A percentile compares a stretch with the other conserved stretches of the same genome.
Conservation (phyloP, 2,329 filamentous ascomycete genomes). For the Teratosphaeria destructans region DNA sequence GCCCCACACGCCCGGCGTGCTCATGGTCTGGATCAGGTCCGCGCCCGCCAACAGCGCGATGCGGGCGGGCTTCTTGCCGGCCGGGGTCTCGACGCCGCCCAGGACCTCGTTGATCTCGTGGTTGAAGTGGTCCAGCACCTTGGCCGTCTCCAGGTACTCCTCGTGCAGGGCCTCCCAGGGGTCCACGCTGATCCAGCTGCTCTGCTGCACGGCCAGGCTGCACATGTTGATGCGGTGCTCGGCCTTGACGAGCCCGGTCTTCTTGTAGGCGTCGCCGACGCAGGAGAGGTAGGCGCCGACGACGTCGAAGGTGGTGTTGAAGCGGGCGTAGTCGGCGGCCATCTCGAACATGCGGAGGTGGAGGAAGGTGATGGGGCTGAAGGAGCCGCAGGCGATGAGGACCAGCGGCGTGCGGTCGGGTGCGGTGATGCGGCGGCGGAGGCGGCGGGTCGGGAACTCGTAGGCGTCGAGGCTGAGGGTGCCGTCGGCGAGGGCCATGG, state of each 20-base stretch:
- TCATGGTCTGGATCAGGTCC: conserved; percentile 43
- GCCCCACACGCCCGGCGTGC: conserved; percentile 60
- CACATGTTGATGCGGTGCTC: conserved; percentile 78
- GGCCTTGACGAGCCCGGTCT: conserved; percentile 64
- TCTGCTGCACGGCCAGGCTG: conserved; percentile 65
- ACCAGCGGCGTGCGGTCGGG: conserved; percentile 52
- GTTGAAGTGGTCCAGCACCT: conserved; percentile 84
- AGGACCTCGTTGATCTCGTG: conserved; percentile 74
- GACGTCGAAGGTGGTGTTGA: conserved; percentile 70
- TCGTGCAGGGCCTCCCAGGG: conserved; percentile 80
- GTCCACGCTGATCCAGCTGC: conserved; percentile 74
- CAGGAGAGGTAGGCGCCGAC: conserved; percentile 76
- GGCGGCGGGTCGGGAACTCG: conserved; percentile 50
- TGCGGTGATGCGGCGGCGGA: conserved; percentile 47
- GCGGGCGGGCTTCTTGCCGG: conserved; percentile 59
- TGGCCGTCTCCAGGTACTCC: conserved; percentile 78
- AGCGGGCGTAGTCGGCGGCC: conserved; percentile 68
- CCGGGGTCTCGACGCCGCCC: conserved; percentile 59
- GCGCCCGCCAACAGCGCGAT: conserved; percentile 72
- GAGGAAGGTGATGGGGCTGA: conserved; percentile 43
- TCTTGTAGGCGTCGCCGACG: conserved; percentile 68
- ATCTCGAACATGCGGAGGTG: conserved; percentile 84
- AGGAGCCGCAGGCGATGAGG: conserved; percentile 57
- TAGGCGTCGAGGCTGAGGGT: conserved; percentile 39
- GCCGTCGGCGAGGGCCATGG: conserved; percentile 17